Percentiles rank a stretch among this genome's conserved stretches.
These are phyloP conservation scores for Zopfochytrium polystomum DNA, from an alignment of 371 early-diverging fungal genomes.

Conservation along the genomic window DNA sequence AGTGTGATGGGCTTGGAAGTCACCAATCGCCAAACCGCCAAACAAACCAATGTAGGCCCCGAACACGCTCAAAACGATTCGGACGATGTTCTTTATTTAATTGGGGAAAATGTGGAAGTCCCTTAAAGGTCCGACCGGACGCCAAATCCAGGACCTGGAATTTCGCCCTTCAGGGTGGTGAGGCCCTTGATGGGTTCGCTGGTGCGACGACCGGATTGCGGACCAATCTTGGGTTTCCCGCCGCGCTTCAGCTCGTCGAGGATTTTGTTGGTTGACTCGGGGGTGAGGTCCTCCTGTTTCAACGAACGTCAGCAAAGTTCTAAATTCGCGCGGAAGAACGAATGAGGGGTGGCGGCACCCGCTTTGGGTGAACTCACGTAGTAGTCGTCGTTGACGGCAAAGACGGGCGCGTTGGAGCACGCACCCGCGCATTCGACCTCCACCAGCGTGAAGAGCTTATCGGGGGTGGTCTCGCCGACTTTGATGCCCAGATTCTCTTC, in stretches of 20 bases:
- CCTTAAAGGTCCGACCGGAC: conserved; percentile 46
- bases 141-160: conserved; percentile 90
- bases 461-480: conserved; percentile 90
- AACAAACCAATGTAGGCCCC: no score
- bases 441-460: conserved; percentile 92
- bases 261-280: conserved; percentile 82
- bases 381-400: conserved; percentile 97
- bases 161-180: conserved; percentile 80
- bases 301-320: conserved; percentile 1
- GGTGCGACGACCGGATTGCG: conserved; percentile 76
- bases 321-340: not conserved
- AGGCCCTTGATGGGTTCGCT: conserved; percentile 86
- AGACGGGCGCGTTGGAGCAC: conserved; percentile 97
- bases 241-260: conserved; percentile 83
- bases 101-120: no score
- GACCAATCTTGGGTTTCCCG: conserved; percentile 75
- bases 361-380: conserved; percentile 64
- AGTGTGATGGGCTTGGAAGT: no score
- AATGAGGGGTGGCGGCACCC: not conserved
- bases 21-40: no score
- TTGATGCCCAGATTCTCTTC: conserved; percentile 84
- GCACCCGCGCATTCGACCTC: conserved; percentile 99
- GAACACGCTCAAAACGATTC: no score
- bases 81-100: no score
- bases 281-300: conserved; percentile 89